These are phyloP conservation scores for Danielia reshetovae DNA, from an alignment of 805 yeast genomes.

Conservation along the genomic window DNA sequence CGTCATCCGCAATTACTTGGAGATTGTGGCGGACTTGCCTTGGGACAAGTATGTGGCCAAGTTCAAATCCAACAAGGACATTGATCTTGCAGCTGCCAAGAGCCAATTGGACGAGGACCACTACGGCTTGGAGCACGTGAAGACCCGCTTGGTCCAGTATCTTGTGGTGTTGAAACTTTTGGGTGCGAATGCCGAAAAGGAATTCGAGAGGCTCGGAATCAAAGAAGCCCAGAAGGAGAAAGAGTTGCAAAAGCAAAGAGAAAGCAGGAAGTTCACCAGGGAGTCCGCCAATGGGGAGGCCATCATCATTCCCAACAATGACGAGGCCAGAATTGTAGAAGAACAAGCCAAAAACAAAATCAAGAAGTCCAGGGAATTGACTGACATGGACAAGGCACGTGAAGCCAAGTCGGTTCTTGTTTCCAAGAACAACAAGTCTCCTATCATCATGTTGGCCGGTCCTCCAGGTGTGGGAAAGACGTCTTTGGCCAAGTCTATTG, in stretches of 20 bases:
- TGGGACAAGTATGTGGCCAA: conserved; percentile 42
- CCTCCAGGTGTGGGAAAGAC: conserved; percentile 97
- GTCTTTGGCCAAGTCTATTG: conserved; percentile 77
- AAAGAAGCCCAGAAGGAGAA: conserved; percentile 7
- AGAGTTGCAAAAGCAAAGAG: conserved; percentile 8
- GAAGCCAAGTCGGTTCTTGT: conserved; percentile 14
- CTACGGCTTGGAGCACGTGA: conserved; percentile 70
- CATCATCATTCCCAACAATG: conserved; percentile 34
- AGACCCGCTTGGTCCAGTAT: conserved; percentile 72
- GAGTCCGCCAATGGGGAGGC: conserved; percentile 19
- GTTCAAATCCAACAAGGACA: conserved; percentile 36
- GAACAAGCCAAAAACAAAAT: conserved; percentile 20
- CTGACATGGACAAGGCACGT: conserved; percentile 2
- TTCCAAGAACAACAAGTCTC: conserved; percentile 48
- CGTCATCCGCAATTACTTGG: conserved; percentile 60
- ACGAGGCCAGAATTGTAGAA: conserved; percentile 27
- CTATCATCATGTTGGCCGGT: conserved; percentile 78
- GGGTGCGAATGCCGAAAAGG: conserved; percentile 35
- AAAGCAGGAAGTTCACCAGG: conserved; percentile 14
- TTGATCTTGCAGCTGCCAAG: conserved; percentile 52
- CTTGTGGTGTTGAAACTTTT: conserved; percentile 69
- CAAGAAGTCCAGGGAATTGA: conserved; percentile 13
- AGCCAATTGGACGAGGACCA: conserved; percentile 69
- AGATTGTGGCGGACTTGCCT: conserved; percentile 62
- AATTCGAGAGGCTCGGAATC: conserved; percentile 8